Conservation (phyloP, 306 rosid genomes). For the Macrotyloma uniflorum region DNA sequence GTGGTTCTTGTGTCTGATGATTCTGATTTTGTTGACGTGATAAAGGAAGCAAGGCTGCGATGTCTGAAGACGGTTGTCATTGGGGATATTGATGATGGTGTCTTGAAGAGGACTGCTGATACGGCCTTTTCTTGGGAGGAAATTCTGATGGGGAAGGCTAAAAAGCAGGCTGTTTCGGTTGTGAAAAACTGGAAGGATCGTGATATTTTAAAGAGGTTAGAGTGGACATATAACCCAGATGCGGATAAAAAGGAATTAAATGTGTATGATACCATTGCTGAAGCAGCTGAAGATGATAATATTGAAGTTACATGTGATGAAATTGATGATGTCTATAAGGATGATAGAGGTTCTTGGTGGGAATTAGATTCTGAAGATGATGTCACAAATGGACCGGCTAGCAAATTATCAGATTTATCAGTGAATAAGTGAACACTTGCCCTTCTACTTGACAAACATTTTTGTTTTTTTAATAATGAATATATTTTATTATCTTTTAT, state of each 20-base stretch:
- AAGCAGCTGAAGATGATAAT: conserved; percentile 47
- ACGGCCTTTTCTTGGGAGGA: conserved; percentile 81
- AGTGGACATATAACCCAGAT: conserved; percentile 75
- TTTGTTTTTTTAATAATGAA: no score
- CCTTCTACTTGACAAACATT: not conserved
- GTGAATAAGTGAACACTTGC: not conserved
- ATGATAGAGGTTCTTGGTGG: conserved; percentile 68
- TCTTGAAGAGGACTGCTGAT: conserved; percentile 77
- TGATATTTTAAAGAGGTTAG: conserved; percentile 73
- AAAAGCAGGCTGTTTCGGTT: conserved; percentile 68
- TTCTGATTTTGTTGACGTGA: conserved; percentile 60
- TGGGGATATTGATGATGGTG: conserved; percentile 70
- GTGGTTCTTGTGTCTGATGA: conserved; percentile 88
- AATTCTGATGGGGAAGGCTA: conserved; percentile 76
- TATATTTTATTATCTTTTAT: no score
- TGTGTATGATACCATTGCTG: conserved; percentile 35
- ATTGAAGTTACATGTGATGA: conserved; percentile 41
- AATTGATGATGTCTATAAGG: conserved; percentile 44
- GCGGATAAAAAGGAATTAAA: conserved; percentile 41
- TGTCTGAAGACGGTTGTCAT: conserved; percentile 74
- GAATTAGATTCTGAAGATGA: conserved; percentile 54
- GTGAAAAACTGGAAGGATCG: conserved; percentile 82
- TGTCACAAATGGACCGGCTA: not conserved
- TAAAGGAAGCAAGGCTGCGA: conserved; percentile 76
- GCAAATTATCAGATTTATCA: conserved; percentile 25